These are phyloP conservation scores for Fusarium sp. DNA, from an alignment of 2,329 filamentous ascomycete species.

Conservation along the genomic window DNA sequence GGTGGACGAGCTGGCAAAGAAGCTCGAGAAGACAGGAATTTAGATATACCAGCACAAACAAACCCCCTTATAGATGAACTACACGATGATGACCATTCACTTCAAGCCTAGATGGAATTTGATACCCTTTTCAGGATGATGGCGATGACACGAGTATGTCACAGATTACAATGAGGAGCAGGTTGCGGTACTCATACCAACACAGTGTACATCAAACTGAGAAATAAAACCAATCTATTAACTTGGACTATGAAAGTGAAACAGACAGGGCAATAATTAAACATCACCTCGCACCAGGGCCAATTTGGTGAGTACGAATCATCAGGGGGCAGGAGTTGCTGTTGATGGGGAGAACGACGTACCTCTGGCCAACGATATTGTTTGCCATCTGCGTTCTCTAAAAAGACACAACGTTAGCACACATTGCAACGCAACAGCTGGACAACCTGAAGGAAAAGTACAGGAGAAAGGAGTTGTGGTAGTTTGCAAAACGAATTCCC, in stretches of 20 bases:
- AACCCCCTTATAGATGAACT: conserved; percentile 41
- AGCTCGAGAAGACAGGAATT: conserved; percentile 77
- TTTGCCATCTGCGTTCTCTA: conserved; percentile 30
- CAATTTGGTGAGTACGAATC: conserved; percentile 1
- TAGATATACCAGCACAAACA: conserved; percentile 45
- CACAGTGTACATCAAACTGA: neutral
- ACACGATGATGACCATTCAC: conserved; percentile 41
- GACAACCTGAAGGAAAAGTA: neutral
- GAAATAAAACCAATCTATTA: neutral
- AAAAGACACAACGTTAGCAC: conserved; percentile 36
- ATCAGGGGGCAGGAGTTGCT: neutral
- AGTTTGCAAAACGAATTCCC: conserved; percentile 37
- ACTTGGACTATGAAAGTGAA: neutral
- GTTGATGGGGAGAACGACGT: conserved; percentile 29
- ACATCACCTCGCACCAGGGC: neutral
- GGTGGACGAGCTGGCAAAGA: conserved; percentile 83
- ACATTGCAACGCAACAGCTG: conserved; percentile 30
- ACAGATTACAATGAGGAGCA: neutral
- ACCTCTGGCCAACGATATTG: conserved; percentile 37
- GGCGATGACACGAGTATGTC: conserved; percentile 6
- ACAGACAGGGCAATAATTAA: neutral
- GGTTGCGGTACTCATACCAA: neutral
- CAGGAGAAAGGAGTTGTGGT: conserved; percentile 30
- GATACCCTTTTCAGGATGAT: conserved; percentile 45
- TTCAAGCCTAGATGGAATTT: conserved; percentile 42